Percentiles rank a stretch among this genome's conserved stretches.
phyloP scores from a whole-genome alignment of 768 basidiomycete genomes.

The Leccinum sublutescens region DNA sequence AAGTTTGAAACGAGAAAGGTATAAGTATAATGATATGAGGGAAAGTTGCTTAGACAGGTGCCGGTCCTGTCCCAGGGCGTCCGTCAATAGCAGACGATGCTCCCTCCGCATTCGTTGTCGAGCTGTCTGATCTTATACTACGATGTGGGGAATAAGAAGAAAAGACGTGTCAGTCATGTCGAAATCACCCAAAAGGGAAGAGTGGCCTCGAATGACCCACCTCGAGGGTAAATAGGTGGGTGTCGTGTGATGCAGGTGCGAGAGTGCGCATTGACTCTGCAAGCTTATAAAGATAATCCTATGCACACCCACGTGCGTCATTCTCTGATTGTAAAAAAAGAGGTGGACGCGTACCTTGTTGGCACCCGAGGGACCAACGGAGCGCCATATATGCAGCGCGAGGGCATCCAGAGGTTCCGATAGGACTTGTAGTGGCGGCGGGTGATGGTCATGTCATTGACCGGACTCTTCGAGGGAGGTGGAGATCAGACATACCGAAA shows the following conservation, averaged over 20 bases:
- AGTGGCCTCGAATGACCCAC: conserved; percentile 33
- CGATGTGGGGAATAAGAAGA: not conserved
- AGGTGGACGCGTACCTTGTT: conserved; percentile 63
- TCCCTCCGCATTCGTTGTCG: conserved; percentile 8
- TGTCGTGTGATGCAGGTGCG: conserved; percentile 69
- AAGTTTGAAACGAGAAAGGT: not conserved
- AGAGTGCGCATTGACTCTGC: conserved; percentile 67
- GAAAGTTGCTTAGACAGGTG: not conserved
- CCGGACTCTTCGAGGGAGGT: no score
- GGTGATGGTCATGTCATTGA: not conserved
- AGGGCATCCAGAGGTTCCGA: conserved; percentile 71
- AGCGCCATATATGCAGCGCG: conserved; percentile 65
- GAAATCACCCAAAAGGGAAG: not conserved
- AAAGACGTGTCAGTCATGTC: not conserved
- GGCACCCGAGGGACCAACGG: conserved; percentile 79
- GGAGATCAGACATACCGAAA: conserved; percentile 54
- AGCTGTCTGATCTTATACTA: conserved; percentile 16
- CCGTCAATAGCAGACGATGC: conserved; percentile 2
- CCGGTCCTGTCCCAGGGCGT: not conserved
- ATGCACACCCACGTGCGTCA: not conserved
- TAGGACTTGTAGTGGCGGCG: conserved; percentile 52
- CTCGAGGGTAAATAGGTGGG: conserved; percentile 75
- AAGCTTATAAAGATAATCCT: conserved; percentile 88
- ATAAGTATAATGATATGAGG: not conserved
- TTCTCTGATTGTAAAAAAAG: not conserved